Evolutionary conservation across 1,284 basidiomycete species (phyloP).

Genomic region (Mycena citricolor): DNA sequence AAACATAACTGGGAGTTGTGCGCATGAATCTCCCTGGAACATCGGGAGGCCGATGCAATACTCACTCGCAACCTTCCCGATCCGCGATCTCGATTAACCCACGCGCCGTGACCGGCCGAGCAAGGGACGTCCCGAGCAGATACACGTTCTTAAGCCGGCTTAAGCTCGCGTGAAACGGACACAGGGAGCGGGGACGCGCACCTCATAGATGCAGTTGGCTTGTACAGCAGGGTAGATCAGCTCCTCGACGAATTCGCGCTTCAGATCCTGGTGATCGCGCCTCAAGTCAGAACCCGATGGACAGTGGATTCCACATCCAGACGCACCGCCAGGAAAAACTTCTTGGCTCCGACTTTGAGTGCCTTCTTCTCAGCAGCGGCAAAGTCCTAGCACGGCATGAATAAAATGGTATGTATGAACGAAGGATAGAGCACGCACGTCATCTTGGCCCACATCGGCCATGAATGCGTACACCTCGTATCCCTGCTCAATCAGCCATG

Average conservation of each 20-base stretch:
- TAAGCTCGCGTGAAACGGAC: background rate
- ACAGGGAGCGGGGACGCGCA: slow-evolving; percentile 30
- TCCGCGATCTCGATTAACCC: slow-evolving; percentile 97
- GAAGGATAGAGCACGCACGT: slow-evolving; percentile 49
- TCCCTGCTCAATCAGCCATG: slow-evolving; percentile 96
- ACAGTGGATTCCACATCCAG: background rate
- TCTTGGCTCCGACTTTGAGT: slow-evolving; percentile 88
- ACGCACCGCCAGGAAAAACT: slow-evolving; percentile 87
- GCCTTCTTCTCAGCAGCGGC: slow-evolving; percentile 92
- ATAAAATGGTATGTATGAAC: background rate
- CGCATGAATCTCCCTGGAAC: too few species aligned
- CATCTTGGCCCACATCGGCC: slow-evolving; percentile 98
- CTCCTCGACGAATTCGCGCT: slow-evolving; percentile 93
- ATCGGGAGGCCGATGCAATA: slow-evolving; percentile 14
- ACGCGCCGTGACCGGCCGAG: slow-evolving; percentile 97
- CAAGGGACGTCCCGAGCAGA: slow-evolving; percentile 96
- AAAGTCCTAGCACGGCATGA: slow-evolving; percentile 69
- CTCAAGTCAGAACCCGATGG: background rate
- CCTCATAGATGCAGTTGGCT: slow-evolving; percentile 99
- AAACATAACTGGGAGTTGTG: slow-evolving; percentile 80
- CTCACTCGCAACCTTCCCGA: slow-evolving; percentile 89
- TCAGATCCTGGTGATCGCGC: slow-evolving; percentile 71
- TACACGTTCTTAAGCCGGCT: slow-evolving; percentile 99
- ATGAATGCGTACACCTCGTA: slow-evolving; percentile 99
- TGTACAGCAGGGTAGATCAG: slow-evolving; percentile 98